Evolutionary conservation across 495 filamentous ascomycete genomes (phyloP).

Genomic region (Lasiosphaeriaceae sp.): DNA sequence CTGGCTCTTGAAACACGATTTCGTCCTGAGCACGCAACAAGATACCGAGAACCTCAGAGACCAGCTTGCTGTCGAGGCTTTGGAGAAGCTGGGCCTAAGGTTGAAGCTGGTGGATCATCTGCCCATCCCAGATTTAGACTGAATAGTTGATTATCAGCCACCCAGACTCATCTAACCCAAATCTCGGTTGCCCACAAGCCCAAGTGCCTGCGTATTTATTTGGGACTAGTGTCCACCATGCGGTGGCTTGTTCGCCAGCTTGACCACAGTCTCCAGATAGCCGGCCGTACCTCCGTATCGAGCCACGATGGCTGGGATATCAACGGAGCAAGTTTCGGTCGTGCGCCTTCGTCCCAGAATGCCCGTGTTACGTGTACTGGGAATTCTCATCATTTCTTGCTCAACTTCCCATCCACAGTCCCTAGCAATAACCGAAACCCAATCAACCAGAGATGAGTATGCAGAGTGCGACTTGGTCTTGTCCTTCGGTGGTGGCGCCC

Average conservation of each 20-base stretch:
- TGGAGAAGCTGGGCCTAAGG: constrained; percentile 66
- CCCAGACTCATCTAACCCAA: background rate
- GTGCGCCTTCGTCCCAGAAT: constrained; percentile 59
- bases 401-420: constrained; percentile 75
- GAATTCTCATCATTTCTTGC: constrained; percentile 76
- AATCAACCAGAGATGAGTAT: constrained; percentile 71
- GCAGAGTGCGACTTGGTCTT: constrained; percentile 50
- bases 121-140: constrained; percentile 63
- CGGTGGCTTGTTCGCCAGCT: constrained; percentile 38
- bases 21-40: constrained; percentile 65
- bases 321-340: constrained; percentile 10
- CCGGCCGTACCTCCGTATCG: constrained; percentile 53
- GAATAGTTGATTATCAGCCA: constrained; percentile 1
- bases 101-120: constrained; percentile 78
- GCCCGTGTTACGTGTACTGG: constrained; percentile 82
- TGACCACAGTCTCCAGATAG: constrained; percentile 51
- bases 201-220: background rate
- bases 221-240: constrained; percentile 10
- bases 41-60: constrained; percentile 68
- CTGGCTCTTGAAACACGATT: constrained; percentile 67
- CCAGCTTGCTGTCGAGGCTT: constrained; percentile 66
- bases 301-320: constrained; percentile 38
- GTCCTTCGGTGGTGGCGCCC: constrained; percentile 60
- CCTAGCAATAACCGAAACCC: constrained; percentile 60
- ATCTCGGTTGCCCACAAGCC: background rate